Evolutionary conservation across 2,329 filamentous ascomycete genomes (phyloP).

Genomic region (Alternaria hordeiaustralica): DNA sequence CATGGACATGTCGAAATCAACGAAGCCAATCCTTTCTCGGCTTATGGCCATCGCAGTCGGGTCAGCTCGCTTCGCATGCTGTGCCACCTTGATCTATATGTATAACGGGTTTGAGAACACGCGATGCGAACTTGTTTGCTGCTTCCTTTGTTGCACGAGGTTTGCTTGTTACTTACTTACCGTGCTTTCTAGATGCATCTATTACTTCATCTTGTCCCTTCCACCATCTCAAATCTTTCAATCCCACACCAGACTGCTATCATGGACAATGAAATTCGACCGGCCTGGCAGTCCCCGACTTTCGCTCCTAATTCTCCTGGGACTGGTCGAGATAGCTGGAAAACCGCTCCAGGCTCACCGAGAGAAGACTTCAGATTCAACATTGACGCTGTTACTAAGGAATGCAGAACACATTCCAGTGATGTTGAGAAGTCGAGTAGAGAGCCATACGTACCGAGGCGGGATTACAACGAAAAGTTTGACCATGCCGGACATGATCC

Average conservation of each 20-base stretch:
- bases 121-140: constrained; percentile 3
- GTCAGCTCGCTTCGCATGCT: not conserved
- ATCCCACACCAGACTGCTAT: not conserved
- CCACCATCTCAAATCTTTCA: not conserved
- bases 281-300: not conserved
- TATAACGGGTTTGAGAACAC: constrained; percentile 3
- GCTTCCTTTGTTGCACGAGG: not conserved
- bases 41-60: not conserved
- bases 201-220: not conserved
- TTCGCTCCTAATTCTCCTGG: not conserved
- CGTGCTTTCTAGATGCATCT: not conserved
- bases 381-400: constrained; percentile 3
- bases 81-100: constrained; percentile 2
- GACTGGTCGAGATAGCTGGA: not conserved
- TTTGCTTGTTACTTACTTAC: not conserved
- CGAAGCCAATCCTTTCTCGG: not conserved
- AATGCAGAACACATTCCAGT: not conserved
- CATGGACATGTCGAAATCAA: not conserved
- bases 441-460: not conserved
- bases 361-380: constrained; percentile 11
- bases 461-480: not conserved
- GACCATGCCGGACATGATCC: constrained; percentile 1
- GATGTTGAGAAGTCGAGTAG: not conserved
- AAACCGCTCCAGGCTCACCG: not conserved
- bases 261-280: constrained; percentile 5